These are phyloP conservation scores for Forsythia suspensa DNA, from an alignment of 257 asterid species.

Conservation along the genomic window DNA sequence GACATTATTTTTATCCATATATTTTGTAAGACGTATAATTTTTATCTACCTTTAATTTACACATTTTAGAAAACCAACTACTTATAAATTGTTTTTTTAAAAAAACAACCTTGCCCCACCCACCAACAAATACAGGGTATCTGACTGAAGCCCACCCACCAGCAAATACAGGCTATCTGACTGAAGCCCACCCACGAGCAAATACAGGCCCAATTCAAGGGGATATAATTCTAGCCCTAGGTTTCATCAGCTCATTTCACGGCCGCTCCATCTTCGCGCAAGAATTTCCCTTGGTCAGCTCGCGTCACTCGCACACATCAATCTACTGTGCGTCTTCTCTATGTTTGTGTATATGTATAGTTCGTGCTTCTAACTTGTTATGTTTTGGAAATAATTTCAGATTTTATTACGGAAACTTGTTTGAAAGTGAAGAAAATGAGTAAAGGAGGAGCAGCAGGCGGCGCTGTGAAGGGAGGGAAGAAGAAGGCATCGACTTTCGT, in stretches of 20 bases:
- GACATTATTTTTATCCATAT: too few species aligned
- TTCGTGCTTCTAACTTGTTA: background rate
- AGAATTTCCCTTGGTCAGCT: background rate
- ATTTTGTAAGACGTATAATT: too few species aligned
- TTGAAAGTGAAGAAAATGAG: conserved; percentile 27
- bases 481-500: conserved; percentile 46
- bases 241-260: background rate
- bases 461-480: conserved; percentile 46
- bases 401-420: background rate
- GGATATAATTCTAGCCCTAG: background rate
- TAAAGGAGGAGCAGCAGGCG: conserved; percentile 23
- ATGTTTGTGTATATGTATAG: background rate
- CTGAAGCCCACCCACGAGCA: too few species aligned
- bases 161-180: too few species aligned
- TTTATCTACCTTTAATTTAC: too few species aligned
- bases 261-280: background rate
- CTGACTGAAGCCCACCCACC: too few species aligned
- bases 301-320: background rate
- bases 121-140: too few species aligned
- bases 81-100: too few species aligned
- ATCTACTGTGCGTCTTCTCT: background rate
- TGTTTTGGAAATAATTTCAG: background rate
- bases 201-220: background rate
- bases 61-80: too few species aligned
- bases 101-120: too few species aligned